Conservation (phyloP, 805 yeast species). For the Pichia manshurica region DNA sequence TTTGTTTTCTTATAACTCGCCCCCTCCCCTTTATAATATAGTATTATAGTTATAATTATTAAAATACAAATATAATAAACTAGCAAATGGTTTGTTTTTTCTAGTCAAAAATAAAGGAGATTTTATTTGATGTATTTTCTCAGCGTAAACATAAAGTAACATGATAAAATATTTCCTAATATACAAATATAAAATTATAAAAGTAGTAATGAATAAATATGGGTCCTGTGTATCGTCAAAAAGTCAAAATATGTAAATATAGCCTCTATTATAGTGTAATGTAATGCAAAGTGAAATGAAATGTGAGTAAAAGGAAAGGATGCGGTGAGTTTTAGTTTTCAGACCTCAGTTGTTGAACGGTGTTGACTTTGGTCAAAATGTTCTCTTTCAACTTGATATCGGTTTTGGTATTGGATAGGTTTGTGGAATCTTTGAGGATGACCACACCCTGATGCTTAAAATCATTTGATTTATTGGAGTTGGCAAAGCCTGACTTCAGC, state of each 20-base stretch:
- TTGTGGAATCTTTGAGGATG: neutral
- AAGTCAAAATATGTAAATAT: neutral
- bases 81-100: neutral
- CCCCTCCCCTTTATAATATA: neutral
- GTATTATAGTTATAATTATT: conserved; percentile 1
- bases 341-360: too few relatives aligned
- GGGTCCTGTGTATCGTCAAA: neutral
- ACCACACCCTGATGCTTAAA: neutral
- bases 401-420: neutral
- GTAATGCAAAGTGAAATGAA: neutral
- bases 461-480: neutral
- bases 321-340: neutral
- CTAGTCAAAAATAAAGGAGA: neutral
- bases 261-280: too few relatives aligned
- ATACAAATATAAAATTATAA: neutral
- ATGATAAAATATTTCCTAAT: neutral
- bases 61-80: conserved; percentile 1
- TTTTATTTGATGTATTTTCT: too few relatives aligned
- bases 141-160: neutral
- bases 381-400: neutral
- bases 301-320: too few relatives aligned
- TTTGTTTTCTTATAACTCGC: conserved; percentile 6
- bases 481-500: conserved; percentile 4
- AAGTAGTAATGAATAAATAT: neutral
- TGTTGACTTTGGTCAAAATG: too few relatives aligned